Evolutionary conservation across 495 filamentous ascomycete species (phyloP).

Genomic region (Penicillium cinerascens): DNA sequence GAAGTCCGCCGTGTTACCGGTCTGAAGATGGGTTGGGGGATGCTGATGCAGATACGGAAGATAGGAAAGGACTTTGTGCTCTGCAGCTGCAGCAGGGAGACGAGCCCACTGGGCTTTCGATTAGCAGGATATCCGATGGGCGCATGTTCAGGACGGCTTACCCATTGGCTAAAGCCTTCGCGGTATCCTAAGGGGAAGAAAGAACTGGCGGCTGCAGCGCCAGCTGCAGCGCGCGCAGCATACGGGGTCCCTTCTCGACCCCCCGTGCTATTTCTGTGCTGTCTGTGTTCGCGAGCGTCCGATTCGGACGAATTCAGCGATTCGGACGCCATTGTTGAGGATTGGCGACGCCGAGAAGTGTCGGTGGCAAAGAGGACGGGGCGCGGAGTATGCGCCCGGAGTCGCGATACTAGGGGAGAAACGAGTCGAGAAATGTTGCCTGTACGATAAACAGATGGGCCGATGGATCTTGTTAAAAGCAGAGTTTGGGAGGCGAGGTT

Average conservation of each 20-base stretch:
- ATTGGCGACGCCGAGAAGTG: slow-evolving; percentile 15
- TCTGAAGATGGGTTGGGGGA: slow-evolving; percentile 66
- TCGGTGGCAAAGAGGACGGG: slow-evolving; percentile 16
- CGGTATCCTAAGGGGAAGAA: slow-evolving; percentile 88
- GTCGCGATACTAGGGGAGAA: slow-evolving; percentile 16
- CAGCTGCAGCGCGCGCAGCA: slow-evolving; percentile 41
- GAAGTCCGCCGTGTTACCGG: slow-evolving; percentile 48
- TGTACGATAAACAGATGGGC: slow-evolving; percentile 3
- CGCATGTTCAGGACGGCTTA: slow-evolving; percentile 35
- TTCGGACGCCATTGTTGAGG: slow-evolving; percentile 43
- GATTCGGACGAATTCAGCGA: slow-evolving; percentile 31
- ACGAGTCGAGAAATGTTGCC: slow-evolving; percentile 1
- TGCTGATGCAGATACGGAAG: slow-evolving; percentile 80
- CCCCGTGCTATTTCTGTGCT: slow-evolving; percentile 40
- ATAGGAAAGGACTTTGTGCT: slow-evolving; percentile 84
- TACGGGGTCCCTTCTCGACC: slow-evolving; percentile 24
- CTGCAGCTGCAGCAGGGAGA: slow-evolving; percentile 75
- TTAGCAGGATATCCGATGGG: background rate
- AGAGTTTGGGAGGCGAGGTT: slow-evolving; percentile 9
- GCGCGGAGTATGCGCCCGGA: slow-evolving; percentile 19
- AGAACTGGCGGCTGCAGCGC: slow-evolving; percentile 27
- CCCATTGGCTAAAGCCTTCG: slow-evolving; percentile 91
- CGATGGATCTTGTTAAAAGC: slow-evolving; percentile 8
- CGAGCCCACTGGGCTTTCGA: slow-evolving; percentile 65
- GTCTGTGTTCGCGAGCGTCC: slow-evolving; percentile 36